phyloP scores from a whole-genome alignment of 345 rosid species.

The Populus euphratica region DNA sequence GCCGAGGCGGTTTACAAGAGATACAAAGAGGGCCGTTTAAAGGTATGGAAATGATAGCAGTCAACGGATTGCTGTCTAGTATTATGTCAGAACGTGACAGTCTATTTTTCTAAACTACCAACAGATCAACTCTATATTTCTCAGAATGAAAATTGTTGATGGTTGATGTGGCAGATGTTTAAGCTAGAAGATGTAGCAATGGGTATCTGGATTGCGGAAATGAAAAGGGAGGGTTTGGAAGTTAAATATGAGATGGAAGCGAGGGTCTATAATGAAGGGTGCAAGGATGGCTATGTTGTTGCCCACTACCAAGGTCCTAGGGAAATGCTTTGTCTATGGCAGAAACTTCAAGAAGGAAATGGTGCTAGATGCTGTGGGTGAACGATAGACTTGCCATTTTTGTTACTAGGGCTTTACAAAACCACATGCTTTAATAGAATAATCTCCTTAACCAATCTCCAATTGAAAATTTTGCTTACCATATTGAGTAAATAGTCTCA shows the following conservation, averaged over 20 bases:
- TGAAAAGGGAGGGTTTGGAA: conserved; percentile 61
- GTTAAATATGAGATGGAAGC: conserved; percentile 67
- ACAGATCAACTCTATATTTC: background rate
- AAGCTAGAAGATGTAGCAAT: conserved; percentile 97
- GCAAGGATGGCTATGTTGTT: conserved; percentile 77
- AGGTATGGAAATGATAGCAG: conserved; percentile 36
- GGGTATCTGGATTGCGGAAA: conserved; percentile 89
- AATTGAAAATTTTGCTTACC: conserved; percentile 7
- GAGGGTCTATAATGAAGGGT: conserved; percentile 67
- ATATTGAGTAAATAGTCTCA: background rate
- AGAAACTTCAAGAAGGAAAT: conserved; percentile 69
- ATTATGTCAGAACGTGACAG: background rate
- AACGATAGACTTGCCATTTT: background rate
- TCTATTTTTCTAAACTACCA: background rate
- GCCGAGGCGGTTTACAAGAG: conserved; percentile 61
- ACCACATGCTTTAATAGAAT: background rate
- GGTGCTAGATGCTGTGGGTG: conserved; percentile 61
- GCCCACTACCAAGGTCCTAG: conserved; percentile 96
- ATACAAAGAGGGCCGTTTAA: conserved; percentile 49
- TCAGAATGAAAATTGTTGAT: background rate
- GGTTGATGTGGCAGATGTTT: conserved; percentile 57
- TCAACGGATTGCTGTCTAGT: background rate
- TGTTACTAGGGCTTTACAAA: background rate
- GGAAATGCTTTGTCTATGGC: conserved; percentile 92
- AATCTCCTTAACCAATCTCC: background rate